These are phyloP conservation scores for Monilinia vaccinii-corymbosi DNA, from an alignment of 2,329 filamentous ascomycete genomes.

Conservation along the genomic window DNA sequence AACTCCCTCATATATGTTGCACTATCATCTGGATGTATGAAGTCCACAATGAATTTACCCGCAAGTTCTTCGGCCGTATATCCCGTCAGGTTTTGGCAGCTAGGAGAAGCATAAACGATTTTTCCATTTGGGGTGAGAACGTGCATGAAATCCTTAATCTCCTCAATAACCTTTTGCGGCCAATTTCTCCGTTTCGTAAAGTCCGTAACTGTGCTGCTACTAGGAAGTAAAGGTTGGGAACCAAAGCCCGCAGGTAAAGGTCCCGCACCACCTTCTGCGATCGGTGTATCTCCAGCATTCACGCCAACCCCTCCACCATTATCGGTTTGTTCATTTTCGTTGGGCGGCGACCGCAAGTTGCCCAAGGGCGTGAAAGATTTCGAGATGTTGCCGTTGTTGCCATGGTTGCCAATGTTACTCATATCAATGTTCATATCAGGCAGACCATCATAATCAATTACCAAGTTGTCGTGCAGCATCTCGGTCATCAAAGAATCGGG, in stretches of 20 bases:
- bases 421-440: conserved; percentile 36
- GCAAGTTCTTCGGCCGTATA: conserved; percentile 62
- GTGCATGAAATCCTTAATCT: conserved; percentile 80
- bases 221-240: conserved; percentile 18
- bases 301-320: conserved; percentile 5
- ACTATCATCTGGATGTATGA: conserved; percentile 79
- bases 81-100: conserved; percentile 64
- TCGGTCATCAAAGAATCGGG: conserved; percentile 28
- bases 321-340: conserved; percentile 14
- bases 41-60: conserved; percentile 68
- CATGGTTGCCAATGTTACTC: conserved; percentile 26
- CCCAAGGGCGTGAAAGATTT: conserved; percentile 26
- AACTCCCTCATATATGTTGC: conserved; percentile 78
- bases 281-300: conserved; percentile 17
- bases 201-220: conserved; percentile 50
- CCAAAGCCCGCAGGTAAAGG: conserved; percentile 28
- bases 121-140: conserved; percentile 79
- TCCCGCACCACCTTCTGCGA: conserved; percentile 26
- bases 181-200: conserved; percentile 65
- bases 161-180: conserved; percentile 82
- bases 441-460: conserved; percentile 33
- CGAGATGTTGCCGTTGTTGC: conserved; percentile 14
- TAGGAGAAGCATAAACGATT: conserved; percentile 79
- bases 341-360: conserved; percentile 15
- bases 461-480: conserved; percentile 38